Conservation (phyloP, 495 filamentous ascomycete genomes). For the Annulohypoxylon moriforme region DNA sequence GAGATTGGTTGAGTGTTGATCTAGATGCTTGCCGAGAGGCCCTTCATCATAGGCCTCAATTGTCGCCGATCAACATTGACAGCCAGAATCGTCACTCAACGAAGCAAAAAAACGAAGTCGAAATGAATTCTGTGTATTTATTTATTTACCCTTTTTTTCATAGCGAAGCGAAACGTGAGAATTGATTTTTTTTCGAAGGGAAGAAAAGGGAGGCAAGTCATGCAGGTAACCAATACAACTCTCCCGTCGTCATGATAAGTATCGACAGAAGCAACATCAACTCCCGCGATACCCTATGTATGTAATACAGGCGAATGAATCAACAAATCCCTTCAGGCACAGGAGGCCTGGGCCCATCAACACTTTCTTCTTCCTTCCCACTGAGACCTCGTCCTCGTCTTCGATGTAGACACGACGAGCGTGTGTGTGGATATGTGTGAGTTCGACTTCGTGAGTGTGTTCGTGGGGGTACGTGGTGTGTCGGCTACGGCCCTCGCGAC, state of each 20-base stretch:
- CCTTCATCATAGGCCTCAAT: background rate
- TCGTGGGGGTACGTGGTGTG: background rate
- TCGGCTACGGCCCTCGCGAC: background rate
- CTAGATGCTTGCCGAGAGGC: no score
- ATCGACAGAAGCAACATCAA: background rate
- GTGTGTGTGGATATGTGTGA: background rate
- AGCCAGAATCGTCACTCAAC: background rate
- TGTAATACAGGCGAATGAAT: slow-evolving; percentile 29
- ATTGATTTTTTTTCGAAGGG: background rate
- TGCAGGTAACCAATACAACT: background rate
- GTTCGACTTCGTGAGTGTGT: background rate
- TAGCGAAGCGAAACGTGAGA: background rate
- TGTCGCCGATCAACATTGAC: background rate
- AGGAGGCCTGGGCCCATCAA: slow-evolving; percentile 11
- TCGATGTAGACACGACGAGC: background rate
- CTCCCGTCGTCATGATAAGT: background rate
- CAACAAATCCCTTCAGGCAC: slow-evolving; percentile 17
- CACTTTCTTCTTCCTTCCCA: background rate
- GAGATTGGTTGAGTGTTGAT: no score
- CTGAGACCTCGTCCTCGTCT: background rate
- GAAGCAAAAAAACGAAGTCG: background rate
- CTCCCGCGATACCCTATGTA: slow-evolving; percentile 24
- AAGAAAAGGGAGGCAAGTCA: background rate
- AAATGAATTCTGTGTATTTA: background rate
- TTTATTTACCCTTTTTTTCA: background rate